phyloP scores from a whole-genome alignment of 2,329 filamentous ascomycete species.

The Rhinocladiella mackenziei region DNA sequence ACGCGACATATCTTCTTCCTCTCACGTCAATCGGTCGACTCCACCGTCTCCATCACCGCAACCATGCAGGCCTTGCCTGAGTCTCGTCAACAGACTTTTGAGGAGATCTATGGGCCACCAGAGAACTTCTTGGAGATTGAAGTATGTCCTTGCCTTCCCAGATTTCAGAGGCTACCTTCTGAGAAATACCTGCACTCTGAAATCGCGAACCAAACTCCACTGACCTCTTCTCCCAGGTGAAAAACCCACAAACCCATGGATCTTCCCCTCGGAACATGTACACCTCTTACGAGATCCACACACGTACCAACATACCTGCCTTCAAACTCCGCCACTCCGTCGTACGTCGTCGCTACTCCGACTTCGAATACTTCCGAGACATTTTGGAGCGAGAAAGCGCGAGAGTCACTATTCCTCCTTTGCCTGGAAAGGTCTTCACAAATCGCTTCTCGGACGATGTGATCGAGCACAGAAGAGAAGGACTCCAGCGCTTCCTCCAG shows the following conservation, averaged over 20 bases:
- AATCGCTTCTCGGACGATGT: constrained; percentile 98
- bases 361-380: constrained; percentile 98
- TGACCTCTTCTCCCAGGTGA: constrained; percentile 57
- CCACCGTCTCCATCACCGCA: constrained; percentile 45
- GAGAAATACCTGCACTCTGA: too few relatives aligned
- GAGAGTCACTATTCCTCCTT: constrained; percentile 81
- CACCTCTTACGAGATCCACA: constrained; percentile 97
- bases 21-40: constrained; percentile 1
- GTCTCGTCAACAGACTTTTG: constrained; percentile 85
- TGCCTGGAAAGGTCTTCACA: constrained; percentile 96
- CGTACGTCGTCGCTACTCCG: constrained; percentile 90
- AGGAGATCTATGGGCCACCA: constrained; percentile 97
- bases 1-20: constrained; percentile 8
- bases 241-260: constrained; percentile 89
- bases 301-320: constrained; percentile 96
- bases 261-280: constrained; percentile 87
- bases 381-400: constrained; percentile 94
- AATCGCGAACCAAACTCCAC: background rate
- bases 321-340: constrained; percentile 90
- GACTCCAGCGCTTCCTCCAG: constrained; percentile 90
- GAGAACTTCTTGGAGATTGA: constrained; percentile 99
- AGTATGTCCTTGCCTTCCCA: too few relatives aligned
- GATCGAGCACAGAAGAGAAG: constrained; percentile 88
- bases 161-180: too few relatives aligned
- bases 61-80: constrained; percentile 62